phyloP scores from a whole-genome alignment of 768 basidiomycete genomes.

The Hypholoma sublateritium region DNA sequence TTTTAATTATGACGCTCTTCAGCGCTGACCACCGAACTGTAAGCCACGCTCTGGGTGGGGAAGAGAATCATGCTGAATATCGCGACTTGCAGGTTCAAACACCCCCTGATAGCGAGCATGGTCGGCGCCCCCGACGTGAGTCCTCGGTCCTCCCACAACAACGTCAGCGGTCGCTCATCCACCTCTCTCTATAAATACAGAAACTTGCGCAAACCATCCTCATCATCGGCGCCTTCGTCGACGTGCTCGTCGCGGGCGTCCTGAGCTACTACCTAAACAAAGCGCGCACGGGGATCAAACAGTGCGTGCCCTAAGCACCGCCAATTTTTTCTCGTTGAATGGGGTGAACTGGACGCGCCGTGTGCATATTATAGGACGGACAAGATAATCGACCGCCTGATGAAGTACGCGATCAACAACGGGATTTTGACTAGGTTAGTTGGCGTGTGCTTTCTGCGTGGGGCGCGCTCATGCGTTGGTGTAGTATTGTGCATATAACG shows the following conservation, averaged over 20 bases:
- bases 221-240: neutral
- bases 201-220: constrained; percentile 2
- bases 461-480: neutral
- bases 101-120: neutral
- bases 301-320: neutral
- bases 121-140: neutral
- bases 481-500: constrained; percentile 5
- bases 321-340: no score
- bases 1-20: neutral
- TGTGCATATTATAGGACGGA: constrained; percentile 10
- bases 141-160: neutral
- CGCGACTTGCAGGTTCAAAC: neutral
- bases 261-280: constrained; percentile 6
- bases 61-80: no score
- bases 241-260: constrained; percentile 4
- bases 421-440: constrained; percentile 9
- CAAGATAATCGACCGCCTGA: constrained; percentile 9
- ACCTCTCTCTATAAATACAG: neutral
- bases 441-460: neutral
- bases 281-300: constrained; percentile 7
- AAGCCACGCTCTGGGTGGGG: neutral
- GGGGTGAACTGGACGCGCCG: neutral
- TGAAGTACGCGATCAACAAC: constrained; percentile 11
- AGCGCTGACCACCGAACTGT: neutral
- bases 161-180: neutral